These are phyloP conservation scores for Baffinella frigidus DNA, from an alignment of 208 protist genomes.

Conservation along the genomic window DNA sequence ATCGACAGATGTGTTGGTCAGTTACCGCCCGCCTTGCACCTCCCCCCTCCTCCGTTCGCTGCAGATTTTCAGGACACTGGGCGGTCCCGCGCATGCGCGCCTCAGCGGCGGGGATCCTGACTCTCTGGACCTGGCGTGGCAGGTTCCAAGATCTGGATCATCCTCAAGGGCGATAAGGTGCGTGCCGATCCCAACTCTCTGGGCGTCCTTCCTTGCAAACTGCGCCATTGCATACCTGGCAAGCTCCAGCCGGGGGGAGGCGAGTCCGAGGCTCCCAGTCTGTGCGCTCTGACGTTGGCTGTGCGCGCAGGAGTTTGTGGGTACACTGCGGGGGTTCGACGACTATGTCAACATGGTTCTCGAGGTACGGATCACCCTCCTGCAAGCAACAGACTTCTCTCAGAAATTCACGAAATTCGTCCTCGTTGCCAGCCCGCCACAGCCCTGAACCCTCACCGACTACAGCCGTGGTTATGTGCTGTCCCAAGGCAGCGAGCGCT, in stretches of 20 bases:
- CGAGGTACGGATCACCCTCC: too few species aligned
- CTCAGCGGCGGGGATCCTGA: not conserved
- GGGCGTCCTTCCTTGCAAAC: not conserved
- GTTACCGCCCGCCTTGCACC: not conserved
- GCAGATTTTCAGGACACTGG: not conserved
- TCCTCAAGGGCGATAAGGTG: constrained; percentile 79
- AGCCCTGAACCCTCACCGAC: too few species aligned
- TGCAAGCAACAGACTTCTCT: too few species aligned
- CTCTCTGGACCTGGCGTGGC: not conserved
- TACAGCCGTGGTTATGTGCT: too few species aligned
- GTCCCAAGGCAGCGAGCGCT: too few species aligned
- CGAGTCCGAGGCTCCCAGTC: not conserved
- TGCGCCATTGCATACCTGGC: not conserved
- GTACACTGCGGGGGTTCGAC: constrained; percentile 79
- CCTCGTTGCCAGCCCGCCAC: too few species aligned
- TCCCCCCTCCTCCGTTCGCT: not conserved
- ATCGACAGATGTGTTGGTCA: constrained; percentile 73
- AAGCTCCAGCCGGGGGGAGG: not conserved
- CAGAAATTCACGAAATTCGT: too few species aligned
- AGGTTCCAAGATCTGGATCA: constrained; percentile 78
- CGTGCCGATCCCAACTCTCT: not conserved
- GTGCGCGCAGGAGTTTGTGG: constrained; percentile 76
- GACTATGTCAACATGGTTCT: constrained; percentile 76
- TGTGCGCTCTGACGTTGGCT: too few species aligned
- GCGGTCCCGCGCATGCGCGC: not conserved